Conservation (phyloP, 805 yeast genomes). For the Dipodascopsis uninucleata region DNA sequence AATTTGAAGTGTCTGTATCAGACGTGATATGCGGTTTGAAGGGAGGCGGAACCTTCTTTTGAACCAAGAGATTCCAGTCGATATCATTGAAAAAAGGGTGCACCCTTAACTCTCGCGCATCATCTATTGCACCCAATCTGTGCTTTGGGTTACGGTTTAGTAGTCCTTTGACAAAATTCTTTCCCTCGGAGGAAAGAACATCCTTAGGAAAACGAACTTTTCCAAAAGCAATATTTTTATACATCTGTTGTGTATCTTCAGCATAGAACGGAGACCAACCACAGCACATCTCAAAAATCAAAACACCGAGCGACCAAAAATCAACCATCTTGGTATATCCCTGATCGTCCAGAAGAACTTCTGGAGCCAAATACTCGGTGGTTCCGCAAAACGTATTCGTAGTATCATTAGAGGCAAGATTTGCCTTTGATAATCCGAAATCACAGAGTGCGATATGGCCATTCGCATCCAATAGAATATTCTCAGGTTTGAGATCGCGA, state of each 20-base stretch:
- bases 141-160: constrained; percentile 94
- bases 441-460: constrained; percentile 98
- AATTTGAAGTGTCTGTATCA: constrained; percentile 93
- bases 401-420: constrained; percentile 73
- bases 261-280: constrained; percentile 99
- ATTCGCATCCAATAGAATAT: constrained; percentile 88
- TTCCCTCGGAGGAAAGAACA: constrained; percentile 85
- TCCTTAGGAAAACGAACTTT: constrained; percentile 97
- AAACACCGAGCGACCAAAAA: constrained; percentile 96
- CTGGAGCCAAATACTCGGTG: constrained; percentile 97
- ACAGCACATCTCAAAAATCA: constrained; percentile 98
- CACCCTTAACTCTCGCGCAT: constrained; percentile 86
- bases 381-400: constrained; percentile 98
- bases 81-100: constrained; percentile 90
- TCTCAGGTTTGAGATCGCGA: constrained; percentile 96
- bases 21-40: constrained; percentile 88
- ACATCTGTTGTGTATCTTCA: constrained; percentile 97
- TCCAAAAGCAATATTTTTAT: constrained; percentile 97
- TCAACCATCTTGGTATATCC: constrained; percentile 99
- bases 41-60: constrained; percentile 90
- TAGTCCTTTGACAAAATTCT: constrained; percentile 92
- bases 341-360: constrained; percentile 86
- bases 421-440: constrained; percentile 94
- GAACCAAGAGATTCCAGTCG: constrained; percentile 77
- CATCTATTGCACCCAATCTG: constrained; percentile 84